A percentile compares a stretch with the other conserved stretches of the same genome.
phyloP scores from a whole-genome alignment of 148 eudicot species.

The Heliosperma pusillum region DNA sequence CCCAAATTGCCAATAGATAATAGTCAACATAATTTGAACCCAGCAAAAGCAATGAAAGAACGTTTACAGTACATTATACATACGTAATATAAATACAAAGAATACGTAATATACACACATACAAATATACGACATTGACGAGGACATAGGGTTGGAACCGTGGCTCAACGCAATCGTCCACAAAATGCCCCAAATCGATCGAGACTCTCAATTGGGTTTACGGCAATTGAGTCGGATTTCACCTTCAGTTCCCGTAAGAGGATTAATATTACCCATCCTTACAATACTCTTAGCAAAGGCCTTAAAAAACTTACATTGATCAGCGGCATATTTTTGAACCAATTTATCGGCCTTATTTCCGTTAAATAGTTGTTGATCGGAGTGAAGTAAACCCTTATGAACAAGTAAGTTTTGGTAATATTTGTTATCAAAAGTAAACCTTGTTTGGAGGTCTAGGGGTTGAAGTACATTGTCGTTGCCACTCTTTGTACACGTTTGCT shows the following conservation, averaged over 20 bases:
- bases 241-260: constrained; percentile 58
- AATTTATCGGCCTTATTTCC: constrained; percentile 47
- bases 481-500: constrained; percentile 41
- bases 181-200: background rate
- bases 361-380: constrained; percentile 69
- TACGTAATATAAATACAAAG: too few relatives aligned
- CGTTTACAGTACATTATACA: background rate
- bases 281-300: constrained; percentile 55
- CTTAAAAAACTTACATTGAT: constrained; percentile 29
- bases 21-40: background rate
- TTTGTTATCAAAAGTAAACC: constrained; percentile 38
- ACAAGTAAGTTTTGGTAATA: constrained; percentile 52
- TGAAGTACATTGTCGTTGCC: constrained; percentile 51
- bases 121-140: background rate
- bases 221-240: constrained; percentile 59
- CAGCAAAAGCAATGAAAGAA: constrained; percentile 5
- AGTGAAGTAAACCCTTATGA: constrained; percentile 65
- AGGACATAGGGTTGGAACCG: background rate
- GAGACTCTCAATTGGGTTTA: constrained; percentile 28
- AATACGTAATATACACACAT: background rate
- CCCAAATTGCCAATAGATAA: background rate
- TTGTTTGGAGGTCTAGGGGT: constrained; percentile 47
- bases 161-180: background rate
- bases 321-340: constrained; percentile 34
- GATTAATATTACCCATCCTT: constrained; percentile 62